phyloP scores from a whole-genome alignment of 306 rosid species.

The Rubus parviflorus region DNA sequence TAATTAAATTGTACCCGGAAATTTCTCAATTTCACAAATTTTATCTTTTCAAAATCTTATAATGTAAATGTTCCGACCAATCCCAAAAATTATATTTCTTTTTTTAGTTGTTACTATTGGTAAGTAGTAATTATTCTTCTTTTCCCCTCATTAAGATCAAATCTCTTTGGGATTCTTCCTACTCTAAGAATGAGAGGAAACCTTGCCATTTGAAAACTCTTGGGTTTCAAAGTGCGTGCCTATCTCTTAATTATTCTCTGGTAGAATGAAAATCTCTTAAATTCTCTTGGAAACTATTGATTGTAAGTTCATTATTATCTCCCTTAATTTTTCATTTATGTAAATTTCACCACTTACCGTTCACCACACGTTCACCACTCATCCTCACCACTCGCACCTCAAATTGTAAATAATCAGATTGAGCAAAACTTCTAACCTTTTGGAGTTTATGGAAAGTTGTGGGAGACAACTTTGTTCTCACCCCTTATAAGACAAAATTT shows the following conservation, averaged over 20 bases:
- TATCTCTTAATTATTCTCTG: conserved; percentile 13
- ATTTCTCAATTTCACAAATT: neutral
- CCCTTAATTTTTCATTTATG: neutral
- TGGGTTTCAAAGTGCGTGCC: conserved; percentile 12
- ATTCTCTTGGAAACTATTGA: neutral
- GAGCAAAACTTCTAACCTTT: no score
- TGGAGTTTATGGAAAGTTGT: no score
- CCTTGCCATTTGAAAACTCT: conserved; percentile 15
- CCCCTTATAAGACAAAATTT: neutral
- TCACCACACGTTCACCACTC: neutral
- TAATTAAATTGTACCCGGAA: neutral
- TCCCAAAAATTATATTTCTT: neutral
- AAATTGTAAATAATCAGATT: no score
- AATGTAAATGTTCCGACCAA: neutral
- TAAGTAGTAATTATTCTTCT: neutral
- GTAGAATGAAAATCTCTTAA: neutral
- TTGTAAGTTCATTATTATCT: neutral
- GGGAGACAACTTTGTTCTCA: neutral
- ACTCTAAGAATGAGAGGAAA: neutral
- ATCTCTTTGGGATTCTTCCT: conserved; percentile 2
- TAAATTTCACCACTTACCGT: neutral
- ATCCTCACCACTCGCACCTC: neutral
- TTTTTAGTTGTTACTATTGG: neutral
- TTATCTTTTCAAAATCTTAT: neutral
- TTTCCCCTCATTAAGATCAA: conserved; percentile 8